Evolutionary conservation across 495 filamentous ascomycete species (phyloP), one percentile per base, ranked within the genome.

Genomic region (Mytilinidion resinicola): DNA sequence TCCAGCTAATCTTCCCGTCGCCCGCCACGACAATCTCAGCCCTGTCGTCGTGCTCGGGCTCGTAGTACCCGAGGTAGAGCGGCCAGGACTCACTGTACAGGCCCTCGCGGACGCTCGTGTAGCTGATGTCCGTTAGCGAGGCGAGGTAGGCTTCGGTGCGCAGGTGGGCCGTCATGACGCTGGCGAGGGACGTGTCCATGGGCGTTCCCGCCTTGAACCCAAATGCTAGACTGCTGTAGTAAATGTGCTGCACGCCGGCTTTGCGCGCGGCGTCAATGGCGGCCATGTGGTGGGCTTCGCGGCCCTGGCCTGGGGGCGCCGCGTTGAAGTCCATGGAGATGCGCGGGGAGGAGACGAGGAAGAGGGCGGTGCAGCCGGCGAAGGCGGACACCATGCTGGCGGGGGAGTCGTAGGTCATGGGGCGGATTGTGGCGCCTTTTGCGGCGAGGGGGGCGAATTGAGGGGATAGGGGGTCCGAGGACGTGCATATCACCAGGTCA

Each of bases 131-230:
- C 1, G 57, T 4, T 14, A 79, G 61, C 1, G 69, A 50, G 14
- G 71, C 59, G 10, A 88, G 76, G 61, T 82, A 83, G 6, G 66
- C 62, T 61, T 90, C 84, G 0, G 85, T 86, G 46, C 72, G 72
- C 14, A 86, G 74, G 62, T 90, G 85, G 10, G 85, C 85, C 34
- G 78, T 78, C 85, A 88, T 90, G 1, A 90, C 85, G 36, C 77
- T 68, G 7, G 79, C 80, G 14, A 30, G 6, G 25, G 3, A 3
- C 25, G 2, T 30, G 6, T 30, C 25, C 25, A 30, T 30, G 25
- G 25, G 3, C 6, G 25, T 30, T 2, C 76, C 69, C 35, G 71
- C 75, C 14, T 55, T 47, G 5, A 81, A 75, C 3, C 53, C 69
- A 57, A 86, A 86, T 0, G 74, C 85, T 6, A 90, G 79, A 9